Evolutionary conservation across 2,329 filamentous ascomycete genomes (phyloP), one percentile per base, ranked within the genome.

Genomic region (Graphilbum sp.): DNA sequence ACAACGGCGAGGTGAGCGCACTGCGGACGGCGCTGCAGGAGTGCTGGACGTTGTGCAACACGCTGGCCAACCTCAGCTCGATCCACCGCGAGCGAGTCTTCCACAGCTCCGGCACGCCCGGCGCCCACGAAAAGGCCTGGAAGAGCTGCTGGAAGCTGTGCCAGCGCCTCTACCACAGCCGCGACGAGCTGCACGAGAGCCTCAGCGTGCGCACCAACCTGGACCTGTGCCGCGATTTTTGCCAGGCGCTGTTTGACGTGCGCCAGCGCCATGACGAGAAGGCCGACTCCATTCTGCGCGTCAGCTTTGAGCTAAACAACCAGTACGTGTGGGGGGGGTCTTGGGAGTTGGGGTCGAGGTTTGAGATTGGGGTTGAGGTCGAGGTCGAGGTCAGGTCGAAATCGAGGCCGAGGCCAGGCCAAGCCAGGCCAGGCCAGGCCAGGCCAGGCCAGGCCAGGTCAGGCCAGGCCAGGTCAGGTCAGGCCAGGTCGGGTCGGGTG

Each of bases 41-140:
- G 60, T 94, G 86, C 57, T 95, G 87, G 87, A 92, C 79, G 1
- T 62, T 95, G 13, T 95, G 87, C 61, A 95, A 94, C 52, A 93
- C 86, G 0, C 63, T 95, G 24, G 84, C 85, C 18, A 83, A 72
- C 45, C 66, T 94, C 16, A 93, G 85, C 55, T 87, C 82, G 16
- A 80, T 79, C 45, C 83, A 94, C 52, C 75, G 85, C 21, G 72
- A 84, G 47, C 70, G 82, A 17, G 77, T 86, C 24, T 88, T 90
- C 55, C 76, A 74, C 54, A 80, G 72, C 48, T 77, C 79, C 1
- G 77, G 75, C 12, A 78, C 74, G 11, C 78, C 79, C 1, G 79
- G 85, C 46, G 72, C 79, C 21, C 82, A 93, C 52, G 84, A 93
- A 53, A 79, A 80, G 49, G 86, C 87, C 0, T 95, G 87, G 88